Evolutionary conservation across 2,329 filamentous ascomycete genomes (phyloP), one percentile per base, ranked within the genome.

Genomic region (Elsinoe arachidis): DNA sequence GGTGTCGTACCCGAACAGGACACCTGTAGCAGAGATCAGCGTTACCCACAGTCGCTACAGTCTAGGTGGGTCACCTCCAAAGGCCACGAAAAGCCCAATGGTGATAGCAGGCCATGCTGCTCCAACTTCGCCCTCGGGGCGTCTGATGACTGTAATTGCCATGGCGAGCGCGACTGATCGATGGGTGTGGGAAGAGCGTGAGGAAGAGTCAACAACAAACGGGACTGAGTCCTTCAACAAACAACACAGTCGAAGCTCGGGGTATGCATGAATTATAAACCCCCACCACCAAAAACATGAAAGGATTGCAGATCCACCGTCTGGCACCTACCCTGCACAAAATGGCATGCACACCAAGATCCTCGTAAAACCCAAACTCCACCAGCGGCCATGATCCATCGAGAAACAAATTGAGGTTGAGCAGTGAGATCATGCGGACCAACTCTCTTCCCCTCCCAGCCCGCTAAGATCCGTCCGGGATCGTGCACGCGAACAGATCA

Each of bases 61-160:
- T n/a, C n/a, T n/a, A n/a, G n/a, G n/a, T n/a, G n/a, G n/a, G n/a
- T n/a, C n/a, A 30, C 26, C 68, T 26, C 67, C 68, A 59, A 70
- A 69, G n/a, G 68, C 67, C 10, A 58, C 72, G 55, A 73, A 76
- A 6, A 71, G 63, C 53, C 61, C 65, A 35, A 71, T 67, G 35
- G 66, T 34, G 61, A 76, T 75, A 49, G 74, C 73, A 54, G 74
- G 74, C 58, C 67, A 62, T 19, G 74, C 69, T 23, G 73, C 73
- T 59, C 74, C 74, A 34, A 64, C 65, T 52, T 70, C 68, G 65
- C 73, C 68, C 47, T 68, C 68, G 10, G 74, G 74, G 61, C 72
- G 75, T 61, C 72, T 74, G 55, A 75, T 58, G 11, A 46, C 41
- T 57, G 66, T 62, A 60, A 75, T 64, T 60, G 68, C 67, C 72